Conservation (phyloP, 495 filamentous ascomycete species). For the Penicillium nucicola region DNA sequence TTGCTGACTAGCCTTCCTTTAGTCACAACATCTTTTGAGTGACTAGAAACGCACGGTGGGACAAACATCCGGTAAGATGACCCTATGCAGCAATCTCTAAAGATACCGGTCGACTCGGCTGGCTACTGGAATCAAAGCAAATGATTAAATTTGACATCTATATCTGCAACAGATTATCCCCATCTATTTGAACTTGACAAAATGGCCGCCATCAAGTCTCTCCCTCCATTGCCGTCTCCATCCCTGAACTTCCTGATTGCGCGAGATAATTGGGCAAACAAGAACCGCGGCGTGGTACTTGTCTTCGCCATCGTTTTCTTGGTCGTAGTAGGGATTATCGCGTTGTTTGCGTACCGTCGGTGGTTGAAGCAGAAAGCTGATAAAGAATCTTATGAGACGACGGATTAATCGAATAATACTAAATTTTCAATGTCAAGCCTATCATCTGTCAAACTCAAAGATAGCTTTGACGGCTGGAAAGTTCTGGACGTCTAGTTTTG, state of each 20-base stretch:
- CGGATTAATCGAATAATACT: background rate
- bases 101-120: too few relatives aligned
- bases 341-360: constrained; percentile 44
- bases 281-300: constrained; percentile 50
- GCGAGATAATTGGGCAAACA: constrained; percentile 41
- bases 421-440: background rate
- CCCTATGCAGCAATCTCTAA: too few relatives aligned
- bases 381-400: constrained; percentile 25
- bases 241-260: constrained; percentile 2
- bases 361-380: constrained; percentile 34
- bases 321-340: constrained; percentile 39
- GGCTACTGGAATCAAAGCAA: too few relatives aligned
- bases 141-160: background rate
- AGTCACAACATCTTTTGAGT: too few relatives aligned
- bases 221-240: constrained; percentile 5
- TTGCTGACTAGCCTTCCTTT: too few relatives aligned
- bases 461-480: too few relatives aligned
- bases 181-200: background rate
- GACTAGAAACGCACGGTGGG: too few relatives aligned
- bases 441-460: background rate
- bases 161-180: background rate
- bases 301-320: constrained; percentile 54
- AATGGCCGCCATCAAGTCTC: constrained; percentile 38
- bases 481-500: too few relatives aligned
- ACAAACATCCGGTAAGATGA: too few relatives aligned